These are phyloP conservation scores for Inga leiocalycina DNA, from an alignment of 306 rosid species.

Conservation along the genomic window DNA sequence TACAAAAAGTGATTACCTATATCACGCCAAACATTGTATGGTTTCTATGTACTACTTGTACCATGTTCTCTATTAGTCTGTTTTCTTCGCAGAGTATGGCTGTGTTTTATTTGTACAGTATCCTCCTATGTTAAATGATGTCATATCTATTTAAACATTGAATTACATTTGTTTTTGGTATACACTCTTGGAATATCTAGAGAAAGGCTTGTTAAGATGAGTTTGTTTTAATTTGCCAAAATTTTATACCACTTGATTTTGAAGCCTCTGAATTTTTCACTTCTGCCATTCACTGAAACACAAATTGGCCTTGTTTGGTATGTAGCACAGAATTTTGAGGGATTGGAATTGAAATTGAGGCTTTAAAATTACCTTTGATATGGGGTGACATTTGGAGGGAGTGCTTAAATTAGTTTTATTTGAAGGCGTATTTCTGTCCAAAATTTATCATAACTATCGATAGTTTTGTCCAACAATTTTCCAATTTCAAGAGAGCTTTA, in stretches of 20 bases:
- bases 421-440: too few species aligned
- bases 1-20: slow-evolving; percentile 19
- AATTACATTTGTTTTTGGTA: background rate
- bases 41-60: background rate
- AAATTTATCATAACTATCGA: too few species aligned
- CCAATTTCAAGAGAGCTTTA: too few species aligned
- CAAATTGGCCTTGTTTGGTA: background rate
- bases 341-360: too few species aligned
- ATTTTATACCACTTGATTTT: too few species aligned
- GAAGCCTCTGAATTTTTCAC: background rate
- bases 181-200: background rate
- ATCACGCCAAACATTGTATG: background rate
- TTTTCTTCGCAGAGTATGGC: background rate
- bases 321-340: too few species aligned
- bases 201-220: background rate
- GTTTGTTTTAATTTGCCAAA: background rate
- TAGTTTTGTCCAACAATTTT: too few species aligned
- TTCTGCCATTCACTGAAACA: background rate
- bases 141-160: background rate
- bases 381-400: too few species aligned
- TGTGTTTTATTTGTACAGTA: background rate
- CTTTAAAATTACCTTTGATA: too few species aligned
- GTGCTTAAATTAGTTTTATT: too few species aligned
- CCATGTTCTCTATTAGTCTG: background rate
- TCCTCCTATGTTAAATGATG: background rate